Conservation (phyloP, 2,329 filamentous ascomycete species). For the Rugonectria rugulosa region DNA sequence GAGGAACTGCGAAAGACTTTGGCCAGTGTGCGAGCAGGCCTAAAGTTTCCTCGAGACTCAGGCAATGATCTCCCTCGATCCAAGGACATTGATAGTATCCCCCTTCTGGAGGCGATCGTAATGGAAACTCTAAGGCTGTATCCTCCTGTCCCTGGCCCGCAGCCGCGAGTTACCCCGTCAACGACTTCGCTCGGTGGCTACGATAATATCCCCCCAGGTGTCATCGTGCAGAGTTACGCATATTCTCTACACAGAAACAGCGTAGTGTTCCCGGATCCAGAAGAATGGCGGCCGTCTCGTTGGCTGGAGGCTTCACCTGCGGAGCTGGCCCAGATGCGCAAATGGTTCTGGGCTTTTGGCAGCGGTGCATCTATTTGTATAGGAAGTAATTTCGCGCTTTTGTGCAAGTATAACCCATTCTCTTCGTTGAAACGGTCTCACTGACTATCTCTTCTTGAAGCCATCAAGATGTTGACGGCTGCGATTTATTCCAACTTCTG, state of each 20-base stretch:
- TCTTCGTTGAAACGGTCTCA: too few relatives aligned
- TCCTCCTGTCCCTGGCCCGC: conserved; percentile 7
- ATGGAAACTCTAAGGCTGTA: conserved; percentile 11
- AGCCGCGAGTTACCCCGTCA: conserved; percentile 10
- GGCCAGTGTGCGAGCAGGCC: neutral
- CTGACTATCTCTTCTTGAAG: neutral
- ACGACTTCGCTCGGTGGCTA: conserved; percentile 1
- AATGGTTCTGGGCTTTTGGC: conserved; percentile 17
- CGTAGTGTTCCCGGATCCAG: conserved; percentile 8
- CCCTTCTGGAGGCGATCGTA: conserved; percentile 6
- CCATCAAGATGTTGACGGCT: neutral
- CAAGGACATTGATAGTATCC: conserved; percentile 9
- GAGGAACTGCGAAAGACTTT: conserved; percentile 8
- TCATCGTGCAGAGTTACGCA: neutral
- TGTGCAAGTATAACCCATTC: conserved; percentile 1
- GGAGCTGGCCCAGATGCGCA: conserved; percentile 3
- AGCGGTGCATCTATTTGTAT: conserved; percentile 15
- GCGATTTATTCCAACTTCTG: neutral
- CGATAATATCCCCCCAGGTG: conserved; percentile 4
- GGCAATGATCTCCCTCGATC: conserved; percentile 3
- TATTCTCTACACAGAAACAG: conserved; percentile 11
- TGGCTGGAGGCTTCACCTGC: conserved; percentile 6
- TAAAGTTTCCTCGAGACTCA: neutral
- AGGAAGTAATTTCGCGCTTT: conserved; percentile 14
- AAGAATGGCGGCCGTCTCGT: neutral